These are phyloP conservation scores for Pichia sp. DNA, from an alignment of 1,139 yeast genomes.

Conservation along the genomic window DNA sequence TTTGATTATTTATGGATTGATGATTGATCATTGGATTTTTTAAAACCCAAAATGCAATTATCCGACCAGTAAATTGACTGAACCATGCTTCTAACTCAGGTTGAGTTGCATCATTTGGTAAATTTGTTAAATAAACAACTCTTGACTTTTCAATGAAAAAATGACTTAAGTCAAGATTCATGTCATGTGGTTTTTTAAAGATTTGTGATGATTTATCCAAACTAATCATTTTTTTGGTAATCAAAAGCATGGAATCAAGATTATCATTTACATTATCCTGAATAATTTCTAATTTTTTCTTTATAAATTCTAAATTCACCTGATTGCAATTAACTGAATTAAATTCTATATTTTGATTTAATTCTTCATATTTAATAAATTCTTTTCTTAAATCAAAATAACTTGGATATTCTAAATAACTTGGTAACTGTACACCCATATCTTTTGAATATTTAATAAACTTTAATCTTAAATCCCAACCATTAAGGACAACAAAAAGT, in stretches of 20 bases:
- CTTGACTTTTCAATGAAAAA: slow-evolving; percentile 71
- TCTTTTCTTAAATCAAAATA: slow-evolving; percentile 74
- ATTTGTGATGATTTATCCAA: slow-evolving; percentile 21
- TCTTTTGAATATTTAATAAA: slow-evolving; percentile 78
- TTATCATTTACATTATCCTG: slow-evolving; percentile 26
- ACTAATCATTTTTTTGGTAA: slow-evolving; percentile 41
- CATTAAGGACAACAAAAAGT: slow-evolving; percentile 59
- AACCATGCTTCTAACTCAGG: slow-evolving; percentile 90
- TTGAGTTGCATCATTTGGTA: slow-evolving; percentile 84
- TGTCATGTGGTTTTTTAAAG: slow-evolving; percentile 68
- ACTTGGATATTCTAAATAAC: slow-evolving; percentile 68
- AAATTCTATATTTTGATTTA: slow-evolving; percentile 17
- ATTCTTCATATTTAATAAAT: slow-evolving; percentile 60
- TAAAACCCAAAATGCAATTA: slow-evolving; percentile 85
- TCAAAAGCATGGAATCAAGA: slow-evolving; percentile 34
- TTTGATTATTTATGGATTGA: too few species aligned
- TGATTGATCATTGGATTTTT: slow-evolving; percentile 39
- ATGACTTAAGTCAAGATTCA: slow-evolving; percentile 59
- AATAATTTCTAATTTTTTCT: slow-evolving; percentile 1
- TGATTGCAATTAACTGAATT: slow-evolving; percentile 7
- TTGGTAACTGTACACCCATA: slow-evolving; percentile 64
- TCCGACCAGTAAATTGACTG: slow-evolving; percentile 78
- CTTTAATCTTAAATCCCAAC: slow-evolving; percentile 68
- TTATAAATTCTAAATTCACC: slow-evolving; percentile 28
- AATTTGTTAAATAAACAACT: slow-evolving; percentile 68